Evolutionary conservation across 192 early-diverging fungal genomes (phyloP), one percentile per base, ranked within the genome.

Genomic region (Coemansia sp.): DNA sequence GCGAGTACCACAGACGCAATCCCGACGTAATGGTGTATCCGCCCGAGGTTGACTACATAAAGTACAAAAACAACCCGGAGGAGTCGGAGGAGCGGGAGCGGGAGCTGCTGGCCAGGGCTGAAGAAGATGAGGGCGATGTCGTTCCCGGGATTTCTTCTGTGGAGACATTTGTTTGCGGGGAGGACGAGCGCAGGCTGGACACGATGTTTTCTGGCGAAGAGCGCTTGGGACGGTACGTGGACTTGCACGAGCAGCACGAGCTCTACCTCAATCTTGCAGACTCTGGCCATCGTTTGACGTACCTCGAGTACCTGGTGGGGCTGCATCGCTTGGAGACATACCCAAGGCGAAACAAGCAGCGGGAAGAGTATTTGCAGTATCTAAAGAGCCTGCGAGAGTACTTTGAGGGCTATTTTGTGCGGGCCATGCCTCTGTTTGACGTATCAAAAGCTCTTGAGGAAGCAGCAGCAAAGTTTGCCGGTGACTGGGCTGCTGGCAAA

Each of bases 131-230:
- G 1, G 43, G 19, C 10, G 43, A 56, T 1, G 43, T 4, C 9
- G 43, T 22, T 46, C 10, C 19, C 10, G 43, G 24, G 43, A 46
- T 46, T 4, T 33, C 26, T 5, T 43, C 65, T 44, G 36, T 44
- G 29, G 60, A 68, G 44, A 70, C 65, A 14, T 82, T 65, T 65
- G 50, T 72, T 17, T 35, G 61, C 17, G 60, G 65, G 67, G 90
- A 85, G 17, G 70, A 73, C 17, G 29, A 48, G 54, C 41, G 55
- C 7, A 43, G 55, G 40, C 56, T 97, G 33, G 94, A 98, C 46
- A 88, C 83, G 9, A 80, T 91, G 69, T 97, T 96, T 70, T 91
- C 91, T n/a, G 95, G 93, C 18, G 96, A 98, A 76, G 95, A 98
- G 72, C 71, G 81, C 3, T 56, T 84, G 34, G 94, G 96, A 41